Evolutionary conservation across 805 yeast genomes (phyloP).

Genomic region (Starmera dryadoides): DNA sequence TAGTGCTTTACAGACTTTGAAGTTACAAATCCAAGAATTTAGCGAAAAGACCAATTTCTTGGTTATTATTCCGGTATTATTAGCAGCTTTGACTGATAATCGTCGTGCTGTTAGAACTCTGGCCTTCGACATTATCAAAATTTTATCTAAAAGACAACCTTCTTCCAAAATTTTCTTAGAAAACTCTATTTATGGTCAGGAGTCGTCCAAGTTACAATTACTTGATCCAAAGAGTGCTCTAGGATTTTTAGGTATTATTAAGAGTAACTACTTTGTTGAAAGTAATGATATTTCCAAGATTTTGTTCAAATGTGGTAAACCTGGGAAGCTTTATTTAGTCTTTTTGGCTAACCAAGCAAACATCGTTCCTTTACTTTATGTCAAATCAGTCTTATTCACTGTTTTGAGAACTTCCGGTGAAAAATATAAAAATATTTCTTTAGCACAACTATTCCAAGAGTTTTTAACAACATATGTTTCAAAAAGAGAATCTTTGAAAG

Average conservation of each 20-base stretch:
- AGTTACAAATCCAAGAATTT: conserved; percentile 23
- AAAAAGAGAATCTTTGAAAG: conserved; percentile 38
- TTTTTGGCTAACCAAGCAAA: conserved; percentile 67
- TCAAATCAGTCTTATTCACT: conserved; percentile 47
- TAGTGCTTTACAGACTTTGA: conserved; percentile 37
- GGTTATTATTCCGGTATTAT: conserved; percentile 50
- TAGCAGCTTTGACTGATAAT: conserved; percentile 46
- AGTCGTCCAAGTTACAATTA: conserved; percentile 41
- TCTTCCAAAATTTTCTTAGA: conserved; percentile 37
- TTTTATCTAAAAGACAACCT: conserved; percentile 29
- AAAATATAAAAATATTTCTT: conserved; percentile 32
- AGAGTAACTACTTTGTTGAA: conserved; percentile 44
- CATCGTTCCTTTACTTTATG: conserved; percentile 39
- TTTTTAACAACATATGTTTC: conserved; percentile 38
- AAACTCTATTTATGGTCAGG: conserved; percentile 50
- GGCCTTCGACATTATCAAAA: conserved; percentile 30
- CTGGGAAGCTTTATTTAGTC: conserved; percentile 51
- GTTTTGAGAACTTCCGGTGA: conserved; percentile 31
- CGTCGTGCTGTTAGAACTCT: conserved; percentile 43
- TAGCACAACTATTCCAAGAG: conserved; percentile 40
- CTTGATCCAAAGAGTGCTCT: conserved; percentile 62
- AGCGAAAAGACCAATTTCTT: conserved; percentile 36
- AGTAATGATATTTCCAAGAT: conserved; percentile 33
- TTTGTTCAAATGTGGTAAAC: conserved; percentile 42
- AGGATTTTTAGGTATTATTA: conserved; percentile 31